Evolutionary conservation across 2,329 filamentous ascomycete species (phyloP).

Genomic region (Beauveria rudraprayagi): DNA sequence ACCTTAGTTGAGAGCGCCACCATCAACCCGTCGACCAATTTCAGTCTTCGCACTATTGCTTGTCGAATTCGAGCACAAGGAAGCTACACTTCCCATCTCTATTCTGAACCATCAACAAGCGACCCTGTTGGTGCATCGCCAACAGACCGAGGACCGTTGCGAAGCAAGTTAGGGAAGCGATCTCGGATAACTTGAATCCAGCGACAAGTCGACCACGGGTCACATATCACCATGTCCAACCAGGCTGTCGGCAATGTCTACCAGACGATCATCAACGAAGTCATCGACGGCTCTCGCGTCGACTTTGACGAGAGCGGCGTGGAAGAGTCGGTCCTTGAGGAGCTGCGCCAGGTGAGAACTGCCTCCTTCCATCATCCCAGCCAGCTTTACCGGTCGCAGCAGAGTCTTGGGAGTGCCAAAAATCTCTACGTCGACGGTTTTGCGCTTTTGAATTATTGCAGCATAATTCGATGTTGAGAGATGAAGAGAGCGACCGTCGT

Average conservation of each 20-base stretch:
- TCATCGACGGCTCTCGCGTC: slow-evolving; percentile 83
- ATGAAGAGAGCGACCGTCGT: not conserved
- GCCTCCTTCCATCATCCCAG: not conserved
- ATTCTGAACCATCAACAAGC: not conserved
- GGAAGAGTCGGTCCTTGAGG: slow-evolving; percentile 75
- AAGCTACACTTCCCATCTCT: not conserved
- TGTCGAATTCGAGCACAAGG: not conserved
- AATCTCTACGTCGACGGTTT: not conserved
- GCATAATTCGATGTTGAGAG: not conserved
- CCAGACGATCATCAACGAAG: slow-evolving; percentile 67
- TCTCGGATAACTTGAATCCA: slow-evolving; percentile 6
- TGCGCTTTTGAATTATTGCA: not conserved
- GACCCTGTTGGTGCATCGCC: not conserved
- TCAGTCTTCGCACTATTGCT: not conserved
- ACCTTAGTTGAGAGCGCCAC: not conserved
- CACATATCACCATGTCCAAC: slow-evolving; percentile 45
- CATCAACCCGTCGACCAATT: not conserved
- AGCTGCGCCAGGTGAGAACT: slow-evolving; percentile 72
- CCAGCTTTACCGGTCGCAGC: not conserved
- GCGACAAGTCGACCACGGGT: not conserved
- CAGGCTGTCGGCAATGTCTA: slow-evolving; percentile 67
- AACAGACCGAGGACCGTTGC: not conserved
- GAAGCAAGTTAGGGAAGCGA: not conserved
- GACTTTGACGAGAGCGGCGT: slow-evolving; percentile 97
- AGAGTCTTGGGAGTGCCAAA: not conserved